phyloP scores from a whole-genome alignment of 768 basidiomycete species.

The Fomitopsis pulvina region DNA sequence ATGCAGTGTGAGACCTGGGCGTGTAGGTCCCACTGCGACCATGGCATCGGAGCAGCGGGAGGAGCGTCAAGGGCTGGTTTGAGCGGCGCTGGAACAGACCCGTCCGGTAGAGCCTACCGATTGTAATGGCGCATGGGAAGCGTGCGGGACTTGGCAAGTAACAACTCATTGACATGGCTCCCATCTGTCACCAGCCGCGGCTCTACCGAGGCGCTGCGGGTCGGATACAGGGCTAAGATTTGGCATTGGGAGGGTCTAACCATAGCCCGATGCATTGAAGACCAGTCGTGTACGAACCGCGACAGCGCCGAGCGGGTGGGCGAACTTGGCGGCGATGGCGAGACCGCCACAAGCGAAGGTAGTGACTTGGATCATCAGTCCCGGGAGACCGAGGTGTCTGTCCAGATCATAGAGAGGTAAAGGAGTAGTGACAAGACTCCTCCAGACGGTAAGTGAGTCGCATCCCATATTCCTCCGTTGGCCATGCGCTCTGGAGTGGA shows the following conservation, averaged over 20 bases:
- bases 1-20: constrained; percentile 7
- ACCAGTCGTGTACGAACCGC: constrained; percentile 31
- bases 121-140: constrained; percentile 9
- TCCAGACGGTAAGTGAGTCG: constrained; percentile 2
- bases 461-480: constrained; percentile 1
- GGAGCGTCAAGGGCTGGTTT: constrained; percentile 3
- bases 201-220: constrained; percentile 23
- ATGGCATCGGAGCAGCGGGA: constrained; percentile 3
- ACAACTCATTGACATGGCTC: constrained; percentile 12
- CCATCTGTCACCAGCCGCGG: constrained; percentile 26
- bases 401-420: constrained; percentile 5
- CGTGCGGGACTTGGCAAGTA: constrained; percentile 15
- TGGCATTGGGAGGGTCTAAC: constrained; percentile 11
- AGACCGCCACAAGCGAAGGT: constrained; percentile 22
- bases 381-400: constrained; percentile 19
- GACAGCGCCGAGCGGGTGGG: constrained; percentile 29
- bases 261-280: constrained; percentile 20
- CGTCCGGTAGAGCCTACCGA: constrained; percentile 4
- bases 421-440: background rate
- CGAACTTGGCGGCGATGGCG: constrained; percentile 26
- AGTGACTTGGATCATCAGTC: constrained; percentile 29
- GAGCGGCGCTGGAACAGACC: constrained; percentile 1
- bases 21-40: constrained; percentile 7
- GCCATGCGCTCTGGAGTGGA: background rate
- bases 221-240: constrained; percentile 23